phyloP scores from a whole-genome alignment of 2,329 filamentous ascomycete species.

The Salinomyces thailandicus region DNA sequence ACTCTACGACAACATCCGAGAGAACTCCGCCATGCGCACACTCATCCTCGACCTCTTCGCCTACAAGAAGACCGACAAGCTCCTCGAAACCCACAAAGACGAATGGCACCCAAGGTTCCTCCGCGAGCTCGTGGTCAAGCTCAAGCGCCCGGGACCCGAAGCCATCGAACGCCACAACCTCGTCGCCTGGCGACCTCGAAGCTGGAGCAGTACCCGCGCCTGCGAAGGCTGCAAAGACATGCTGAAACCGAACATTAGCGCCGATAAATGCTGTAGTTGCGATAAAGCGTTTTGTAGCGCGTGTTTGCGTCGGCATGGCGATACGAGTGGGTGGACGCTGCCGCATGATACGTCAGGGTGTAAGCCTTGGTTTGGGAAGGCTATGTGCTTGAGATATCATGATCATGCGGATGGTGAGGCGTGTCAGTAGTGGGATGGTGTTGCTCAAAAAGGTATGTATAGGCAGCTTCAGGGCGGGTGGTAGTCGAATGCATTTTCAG shows the following conservation, averaged over 20 bases:
- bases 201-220: conserved; percentile 23
- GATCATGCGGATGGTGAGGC: conserved; percentile 25
- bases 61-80: conserved; percentile 42
- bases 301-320: conserved; percentile 28
- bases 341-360: conserved; percentile 26
- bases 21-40: conserved; percentile 28
- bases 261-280: conserved; percentile 32
- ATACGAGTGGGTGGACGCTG: conserved; percentile 13
- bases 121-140: conserved; percentile 35
- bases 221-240: conserved; percentile 32
- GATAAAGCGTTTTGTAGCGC: conserved; percentile 31
- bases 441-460: too few species aligned
- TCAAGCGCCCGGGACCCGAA: conserved; percentile 37
- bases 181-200: conserved; percentile 29
- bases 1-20: conserved; percentile 35
- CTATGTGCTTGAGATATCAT: conserved; percentile 28
- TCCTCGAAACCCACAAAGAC: conserved; percentile 37
- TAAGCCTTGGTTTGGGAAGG: conserved; percentile 29
- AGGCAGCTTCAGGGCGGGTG: too few species aligned
- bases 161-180: conserved; percentile 33
- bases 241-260: conserved; percentile 30
- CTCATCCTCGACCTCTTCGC: conserved; percentile 41
- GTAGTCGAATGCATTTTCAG: too few species aligned
- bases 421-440: conserved; percentile 14
- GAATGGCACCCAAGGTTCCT: conserved; percentile 40